Conservation (phyloP, 1,284 basidiomycete species). For the Neonothopanus nambi region DNA sequence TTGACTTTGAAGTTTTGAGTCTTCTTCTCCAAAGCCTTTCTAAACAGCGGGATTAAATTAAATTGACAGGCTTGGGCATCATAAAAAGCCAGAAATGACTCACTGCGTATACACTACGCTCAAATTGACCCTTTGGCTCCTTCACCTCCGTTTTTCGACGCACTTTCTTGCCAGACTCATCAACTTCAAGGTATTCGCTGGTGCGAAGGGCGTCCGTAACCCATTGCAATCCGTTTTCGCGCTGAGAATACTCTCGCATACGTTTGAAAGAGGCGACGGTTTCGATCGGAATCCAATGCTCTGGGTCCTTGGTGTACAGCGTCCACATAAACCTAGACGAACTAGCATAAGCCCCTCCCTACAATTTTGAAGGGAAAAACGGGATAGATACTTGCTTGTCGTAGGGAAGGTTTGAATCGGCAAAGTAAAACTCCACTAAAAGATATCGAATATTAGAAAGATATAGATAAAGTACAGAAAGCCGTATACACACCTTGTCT, state of each 20-base stretch:
- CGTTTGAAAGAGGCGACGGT: slow-evolving; percentile 95
- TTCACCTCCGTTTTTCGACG: slow-evolving; percentile 72
- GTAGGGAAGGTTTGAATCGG: slow-evolving; percentile 93
- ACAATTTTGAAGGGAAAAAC: not conserved
- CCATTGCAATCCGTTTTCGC: slow-evolving; percentile 59
- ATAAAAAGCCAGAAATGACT: slow-evolving; percentile 32
- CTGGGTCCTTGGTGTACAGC: slow-evolving; percentile 71
- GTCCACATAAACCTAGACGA: slow-evolving; percentile 89
- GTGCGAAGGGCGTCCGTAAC: slow-evolving; percentile 65
- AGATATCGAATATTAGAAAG: not conserved
- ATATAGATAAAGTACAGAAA: not conserved
- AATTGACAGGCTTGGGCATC: not conserved
- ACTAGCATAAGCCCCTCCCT: not conserved
- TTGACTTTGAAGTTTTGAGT: slow-evolving; percentile 68
- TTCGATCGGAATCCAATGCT: slow-evolving; percentile 91
- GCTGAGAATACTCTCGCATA: slow-evolving; percentile 72
- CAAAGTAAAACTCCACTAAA: slow-evolving; percentile 96
- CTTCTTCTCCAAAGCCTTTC: slow-evolving; percentile 91
- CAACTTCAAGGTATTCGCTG: slow-evolving; percentile 75
- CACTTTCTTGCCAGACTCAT: slow-evolving; percentile 73
- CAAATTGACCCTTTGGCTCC: slow-evolving; percentile 74
- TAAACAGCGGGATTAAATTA: slow-evolving; percentile 30
- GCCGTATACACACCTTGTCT: slow-evolving; percentile 15
- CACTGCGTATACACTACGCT: slow-evolving; percentile 83
- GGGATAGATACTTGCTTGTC: slow-evolving; percentile 66